phyloP scores from a whole-genome alignment of 108 stramenopile species.

The Skeletonema marinoi region DNA sequence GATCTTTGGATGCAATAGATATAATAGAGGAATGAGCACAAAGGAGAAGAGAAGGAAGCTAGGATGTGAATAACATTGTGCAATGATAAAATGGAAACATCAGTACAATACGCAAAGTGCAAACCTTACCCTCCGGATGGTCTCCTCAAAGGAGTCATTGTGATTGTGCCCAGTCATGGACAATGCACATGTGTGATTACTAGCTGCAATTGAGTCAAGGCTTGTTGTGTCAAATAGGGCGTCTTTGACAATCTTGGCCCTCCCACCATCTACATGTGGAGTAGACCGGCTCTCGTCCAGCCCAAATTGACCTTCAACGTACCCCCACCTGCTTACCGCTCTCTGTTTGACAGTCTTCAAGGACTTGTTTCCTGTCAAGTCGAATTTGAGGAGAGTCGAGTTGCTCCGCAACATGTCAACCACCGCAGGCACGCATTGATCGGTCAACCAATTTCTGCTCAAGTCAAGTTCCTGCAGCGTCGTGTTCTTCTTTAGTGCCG shows the following conservation, averaged over 20 bases:
- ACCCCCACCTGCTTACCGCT: neutral
- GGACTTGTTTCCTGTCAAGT: neutral
- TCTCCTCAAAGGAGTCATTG: neutral
- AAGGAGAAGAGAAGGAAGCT: neutral
- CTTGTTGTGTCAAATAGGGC: conserved; percentile 1
- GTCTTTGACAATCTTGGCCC: neutral
- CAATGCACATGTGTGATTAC: neutral
- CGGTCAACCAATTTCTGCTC: neutral
- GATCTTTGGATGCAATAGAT: neutral
- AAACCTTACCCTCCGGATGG: neutral
- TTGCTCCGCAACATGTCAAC: conserved; percentile 7
- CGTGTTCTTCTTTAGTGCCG: neutral
- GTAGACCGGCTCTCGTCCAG: too few relatives aligned
- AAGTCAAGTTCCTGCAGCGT: neutral
- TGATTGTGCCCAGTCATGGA: neutral
- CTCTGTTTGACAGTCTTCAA: neutral
- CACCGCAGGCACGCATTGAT: neutral
- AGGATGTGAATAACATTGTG: too few relatives aligned
- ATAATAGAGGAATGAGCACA: neutral
- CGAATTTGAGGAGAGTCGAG: neutral
- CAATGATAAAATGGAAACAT: too few relatives aligned
- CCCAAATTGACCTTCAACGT: too few relatives aligned
- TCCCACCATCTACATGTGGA: neutral
- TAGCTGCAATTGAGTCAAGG: neutral
- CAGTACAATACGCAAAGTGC: neutral